Conservation (phyloP, 1,284 basidiomycete genomes). For the Cystobasidium pallidum region DNA sequence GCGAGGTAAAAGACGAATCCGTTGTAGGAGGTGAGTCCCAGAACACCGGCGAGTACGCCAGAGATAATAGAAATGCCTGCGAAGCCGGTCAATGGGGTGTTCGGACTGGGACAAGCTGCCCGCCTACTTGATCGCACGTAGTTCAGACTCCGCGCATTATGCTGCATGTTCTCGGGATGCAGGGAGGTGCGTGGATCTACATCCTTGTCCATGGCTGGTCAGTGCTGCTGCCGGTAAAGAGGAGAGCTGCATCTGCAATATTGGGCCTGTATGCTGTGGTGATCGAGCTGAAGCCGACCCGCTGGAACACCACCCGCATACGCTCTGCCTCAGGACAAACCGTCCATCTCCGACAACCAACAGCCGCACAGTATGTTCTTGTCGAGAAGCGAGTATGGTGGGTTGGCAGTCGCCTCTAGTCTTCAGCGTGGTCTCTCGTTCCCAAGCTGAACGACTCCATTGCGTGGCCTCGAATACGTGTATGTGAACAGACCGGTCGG, state of each 20-base stretch:
- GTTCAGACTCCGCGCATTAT: constrained; percentile 38
- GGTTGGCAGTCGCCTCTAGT: not conserved
- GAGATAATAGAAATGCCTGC: constrained; percentile 36
- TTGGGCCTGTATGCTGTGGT: not conserved
- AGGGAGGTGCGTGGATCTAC: constrained; percentile 28
- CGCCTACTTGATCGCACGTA: constrained; percentile 36
- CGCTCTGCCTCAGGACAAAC: not conserved
- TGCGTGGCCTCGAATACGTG: not conserved
- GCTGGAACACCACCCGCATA: not conserved
- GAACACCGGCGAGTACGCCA: constrained; percentile 26
- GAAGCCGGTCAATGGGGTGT: not conserved
- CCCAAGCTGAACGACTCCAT: not conserved
- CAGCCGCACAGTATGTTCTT: constrained; percentile 28
- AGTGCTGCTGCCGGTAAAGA: too few relatives aligned
- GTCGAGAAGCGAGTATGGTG: constrained; percentile 40
- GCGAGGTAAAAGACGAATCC: constrained; percentile 39
- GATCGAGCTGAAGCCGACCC: constrained; percentile 14
- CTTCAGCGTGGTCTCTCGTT: not conserved
- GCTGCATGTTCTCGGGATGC: constrained; percentile 36
- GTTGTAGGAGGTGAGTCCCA: constrained; percentile 38
- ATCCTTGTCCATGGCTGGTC: constrained; percentile 28
- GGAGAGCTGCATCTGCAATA: too few relatives aligned
- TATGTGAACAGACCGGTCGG: constrained; percentile 41
- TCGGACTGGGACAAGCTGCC: not conserved
- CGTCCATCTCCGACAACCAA: too few relatives aligned